A percentile compares a stretch with the other conserved stretches of the same genome.
phyloP scores from a whole-genome alignment of 257 asterid species.

The Solanum bulbocastanum region DNA sequence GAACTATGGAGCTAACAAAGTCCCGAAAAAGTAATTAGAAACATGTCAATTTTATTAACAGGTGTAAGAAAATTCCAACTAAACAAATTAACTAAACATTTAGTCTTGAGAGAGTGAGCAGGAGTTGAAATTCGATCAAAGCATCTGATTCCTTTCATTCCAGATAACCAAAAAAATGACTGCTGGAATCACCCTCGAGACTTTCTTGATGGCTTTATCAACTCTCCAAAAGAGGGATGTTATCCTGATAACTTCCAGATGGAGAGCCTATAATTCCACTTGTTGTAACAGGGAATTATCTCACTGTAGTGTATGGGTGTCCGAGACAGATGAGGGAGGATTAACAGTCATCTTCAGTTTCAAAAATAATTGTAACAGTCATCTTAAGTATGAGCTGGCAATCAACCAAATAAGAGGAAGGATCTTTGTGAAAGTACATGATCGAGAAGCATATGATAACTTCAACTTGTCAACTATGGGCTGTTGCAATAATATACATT shows the following conservation, averaged over 20 bases:
- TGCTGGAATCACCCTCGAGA: no score
- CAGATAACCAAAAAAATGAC: no score
- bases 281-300: neutral
- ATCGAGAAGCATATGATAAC: neutral
- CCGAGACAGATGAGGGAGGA: neutral
- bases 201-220: no score
- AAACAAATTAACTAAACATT: no score
- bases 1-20: no score
- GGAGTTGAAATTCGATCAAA: no score
- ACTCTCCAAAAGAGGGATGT: neutral
- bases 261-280: neutral
- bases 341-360: neutral
- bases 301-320: neutral
- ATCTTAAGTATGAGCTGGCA: neutral
- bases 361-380: neutral
- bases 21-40: no score
- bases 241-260: neutral
- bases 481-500: neutral
- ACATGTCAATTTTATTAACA: no score
- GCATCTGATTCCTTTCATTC: no score
- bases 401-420: neutral
- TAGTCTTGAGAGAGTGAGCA: no score
- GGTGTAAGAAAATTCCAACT: no score
- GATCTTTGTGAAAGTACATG: neutral
- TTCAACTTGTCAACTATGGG: neutral